These are phyloP conservation scores for Metschnikowia lochheadii DNA, from an alignment of 805 yeast genomes.

Conservation along the genomic window DNA sequence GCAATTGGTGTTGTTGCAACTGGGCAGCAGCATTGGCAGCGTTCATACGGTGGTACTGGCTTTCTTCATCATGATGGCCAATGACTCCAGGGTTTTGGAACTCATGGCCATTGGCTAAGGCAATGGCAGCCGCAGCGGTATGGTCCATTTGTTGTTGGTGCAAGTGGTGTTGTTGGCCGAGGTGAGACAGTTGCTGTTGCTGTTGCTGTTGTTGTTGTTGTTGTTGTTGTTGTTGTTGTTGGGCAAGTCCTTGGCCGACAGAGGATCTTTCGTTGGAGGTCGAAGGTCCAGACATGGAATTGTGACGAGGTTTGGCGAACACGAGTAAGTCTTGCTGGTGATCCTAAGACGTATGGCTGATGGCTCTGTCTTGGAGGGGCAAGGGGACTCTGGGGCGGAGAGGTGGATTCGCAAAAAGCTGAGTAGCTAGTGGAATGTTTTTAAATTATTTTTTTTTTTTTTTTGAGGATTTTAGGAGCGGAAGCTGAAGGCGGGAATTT, in stretches of 20 bases:
- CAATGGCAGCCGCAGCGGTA: slow-evolving; percentile 22
- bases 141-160: slow-evolving; percentile 20
- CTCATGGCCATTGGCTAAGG: slow-evolving; percentile 19
- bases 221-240: slow-evolving; percentile 11
- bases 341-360: background rate
- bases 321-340: background rate
- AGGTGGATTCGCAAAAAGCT: background rate
- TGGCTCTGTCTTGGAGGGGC: background rate
- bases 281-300: slow-evolving; percentile 19
- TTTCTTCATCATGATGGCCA: slow-evolving; percentile 19
- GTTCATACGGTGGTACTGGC: slow-evolving; percentile 17
- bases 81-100: slow-evolving; percentile 19
- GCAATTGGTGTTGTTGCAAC: slow-evolving; percentile 18
- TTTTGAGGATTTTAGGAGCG: too few species aligned
- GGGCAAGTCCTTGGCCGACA: slow-evolving; percentile 12
- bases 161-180: slow-evolving; percentile 19
- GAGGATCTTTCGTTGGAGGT: slow-evolving; percentile 19
- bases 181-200: slow-evolving; percentile 7
- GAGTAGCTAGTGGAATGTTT: background rate
- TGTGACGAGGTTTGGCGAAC: background rate
- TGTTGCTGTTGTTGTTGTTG: slow-evolving; percentile 10
- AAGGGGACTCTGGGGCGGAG: background rate
- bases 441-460: background rate
- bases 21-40: slow-evolving; percentile 18
- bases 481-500: background rate